Evolutionary conservation across 805 yeast genomes (phyloP).

Genomic region (Candida awuae): DNA sequence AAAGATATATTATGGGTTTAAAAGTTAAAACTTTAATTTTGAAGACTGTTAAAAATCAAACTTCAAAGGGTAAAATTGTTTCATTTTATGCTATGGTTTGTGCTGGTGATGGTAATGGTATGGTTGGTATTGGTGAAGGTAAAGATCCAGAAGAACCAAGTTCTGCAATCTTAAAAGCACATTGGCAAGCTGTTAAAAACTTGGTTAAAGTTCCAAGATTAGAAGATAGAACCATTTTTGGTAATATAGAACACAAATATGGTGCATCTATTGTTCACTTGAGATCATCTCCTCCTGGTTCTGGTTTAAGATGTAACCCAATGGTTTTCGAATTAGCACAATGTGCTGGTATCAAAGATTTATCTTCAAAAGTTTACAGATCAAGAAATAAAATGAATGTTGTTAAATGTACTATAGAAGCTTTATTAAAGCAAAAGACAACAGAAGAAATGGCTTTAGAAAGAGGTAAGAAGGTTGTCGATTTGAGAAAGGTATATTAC

Average conservation of each 20-base stretch:
- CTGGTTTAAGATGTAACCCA: constrained; percentile 87
- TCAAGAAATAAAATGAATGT: constrained; percentile 94
- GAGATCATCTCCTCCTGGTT: constrained; percentile 86
- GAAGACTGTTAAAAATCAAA: constrained; percentile 84
- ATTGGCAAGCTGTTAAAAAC: constrained; percentile 89
- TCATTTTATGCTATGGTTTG: constrained; percentile 77
- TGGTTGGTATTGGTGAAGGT: constrained; percentile 94
- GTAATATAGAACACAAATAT: constrained; percentile 71
- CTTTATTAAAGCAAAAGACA: constrained; percentile 68
- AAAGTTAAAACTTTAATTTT: constrained; percentile 58
- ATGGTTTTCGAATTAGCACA: constrained; percentile 85
- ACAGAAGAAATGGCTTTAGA: constrained; percentile 82
- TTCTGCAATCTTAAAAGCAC: constrained; percentile 74
- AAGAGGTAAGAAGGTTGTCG: constrained; percentile 92
- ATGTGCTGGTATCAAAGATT: constrained; percentile 88
- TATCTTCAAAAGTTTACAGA: constrained; percentile 84
- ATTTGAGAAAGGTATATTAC: constrained; percentile 84
- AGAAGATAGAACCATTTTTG: constrained; percentile 86
- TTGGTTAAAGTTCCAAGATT: constrained; percentile 74
- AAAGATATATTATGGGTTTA: constrained; percentile 50
- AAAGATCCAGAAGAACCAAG: constrained; percentile 72
- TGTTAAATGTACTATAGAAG: constrained; percentile 82
- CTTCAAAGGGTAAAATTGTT: constrained; percentile 84
- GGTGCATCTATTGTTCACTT: constrained; percentile 81
- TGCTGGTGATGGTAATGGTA: constrained; percentile 89